phyloP scores from a whole-genome alignment of 306 rosid genomes.

The Bauhinia variegata region DNA sequence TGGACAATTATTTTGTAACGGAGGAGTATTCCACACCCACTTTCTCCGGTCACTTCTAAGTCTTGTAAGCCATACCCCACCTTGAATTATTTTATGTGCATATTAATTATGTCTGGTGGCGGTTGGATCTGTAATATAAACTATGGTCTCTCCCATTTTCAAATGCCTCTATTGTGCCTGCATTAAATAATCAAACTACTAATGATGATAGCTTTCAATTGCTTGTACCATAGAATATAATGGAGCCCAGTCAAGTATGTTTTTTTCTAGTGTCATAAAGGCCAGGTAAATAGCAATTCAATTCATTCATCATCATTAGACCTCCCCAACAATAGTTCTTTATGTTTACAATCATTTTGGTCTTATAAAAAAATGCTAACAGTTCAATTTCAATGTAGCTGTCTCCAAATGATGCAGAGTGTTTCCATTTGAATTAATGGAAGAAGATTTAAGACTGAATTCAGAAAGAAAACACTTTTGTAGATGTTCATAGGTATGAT shows the following conservation, averaged over 20 bases:
- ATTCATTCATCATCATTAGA: conserved; percentile 26
- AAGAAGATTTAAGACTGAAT: too few species aligned
- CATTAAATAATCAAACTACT: conserved; percentile 10
- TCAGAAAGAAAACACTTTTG: too few species aligned
- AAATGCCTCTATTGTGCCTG: conserved; percentile 18
- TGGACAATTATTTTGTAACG: too few species aligned
- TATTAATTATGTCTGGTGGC: conserved; percentile 32
- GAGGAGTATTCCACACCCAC: conserved; percentile 19
- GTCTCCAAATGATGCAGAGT: too few species aligned
- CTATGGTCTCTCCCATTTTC: conserved; percentile 17
- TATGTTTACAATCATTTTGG: too few species aligned
- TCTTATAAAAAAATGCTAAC: too few species aligned
- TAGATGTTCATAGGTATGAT: too few species aligned
- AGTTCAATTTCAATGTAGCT: conserved; percentile 1
- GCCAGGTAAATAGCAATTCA: conserved; percentile 30
- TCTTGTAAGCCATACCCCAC: not conserved
- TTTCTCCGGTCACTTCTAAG: not conserved
- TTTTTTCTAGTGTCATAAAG: too few species aligned
- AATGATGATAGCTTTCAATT: conserved; percentile 29
- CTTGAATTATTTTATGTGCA: not conserved
- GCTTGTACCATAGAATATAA: too few species aligned
- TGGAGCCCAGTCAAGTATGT: too few species aligned
- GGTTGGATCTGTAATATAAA: conserved; percentile 25
- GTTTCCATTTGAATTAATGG: too few species aligned
- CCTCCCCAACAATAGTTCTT: not conserved